A percentile compares a stretch with the other conserved stretches of the same genome.
These are phyloP conservation scores for Saccharomyces hybrid DNA, from an alignment of 1,139 yeast species.

Conservation along the genomic window DNA sequence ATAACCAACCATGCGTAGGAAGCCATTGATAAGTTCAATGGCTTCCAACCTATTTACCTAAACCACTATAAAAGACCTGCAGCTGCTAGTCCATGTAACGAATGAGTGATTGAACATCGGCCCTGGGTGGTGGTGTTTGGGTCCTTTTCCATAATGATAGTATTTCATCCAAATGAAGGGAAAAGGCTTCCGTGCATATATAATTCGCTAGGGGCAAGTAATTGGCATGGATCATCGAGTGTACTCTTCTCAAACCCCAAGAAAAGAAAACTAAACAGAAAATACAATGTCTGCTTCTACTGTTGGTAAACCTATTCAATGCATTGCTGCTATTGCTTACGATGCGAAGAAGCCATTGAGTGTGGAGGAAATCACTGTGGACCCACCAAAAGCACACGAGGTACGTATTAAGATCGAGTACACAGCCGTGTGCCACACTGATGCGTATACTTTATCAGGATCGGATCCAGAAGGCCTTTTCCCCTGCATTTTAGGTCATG, in stretches of 20 bases:
- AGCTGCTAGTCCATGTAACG: neutral
- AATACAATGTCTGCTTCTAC: conserved; percentile 11
- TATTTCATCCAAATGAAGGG: neutral
- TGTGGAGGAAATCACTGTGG: conserved; percentile 82
- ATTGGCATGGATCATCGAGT: neutral
- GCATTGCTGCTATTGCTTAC: conserved; percentile 98
- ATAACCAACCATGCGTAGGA: neutral
- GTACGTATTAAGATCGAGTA: conserved; percentile 81
- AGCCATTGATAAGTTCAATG: neutral
- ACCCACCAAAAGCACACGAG: conserved; percentile 93
- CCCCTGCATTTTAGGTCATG: conserved; percentile 90
- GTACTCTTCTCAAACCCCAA: neutral
- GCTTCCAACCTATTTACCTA: neutral
- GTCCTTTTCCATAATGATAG: neutral
- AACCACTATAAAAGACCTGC: neutral
- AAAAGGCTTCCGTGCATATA: neutral
- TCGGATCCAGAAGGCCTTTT: conserved; percentile 94
- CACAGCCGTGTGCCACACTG: conserved; percentile 98
- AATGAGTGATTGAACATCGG: neutral
- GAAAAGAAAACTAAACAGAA: neutral
- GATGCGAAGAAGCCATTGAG: conserved; percentile 81
- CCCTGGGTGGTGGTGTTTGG: neutral
- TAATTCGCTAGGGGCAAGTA: neutral
- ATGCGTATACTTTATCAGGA: conserved; percentile 92
- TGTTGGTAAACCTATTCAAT: conserved; percentile 59